Evolutionary conservation across 345 rosid genomes (phyloP).

Genomic region (Lepidium aucheri): DNA sequence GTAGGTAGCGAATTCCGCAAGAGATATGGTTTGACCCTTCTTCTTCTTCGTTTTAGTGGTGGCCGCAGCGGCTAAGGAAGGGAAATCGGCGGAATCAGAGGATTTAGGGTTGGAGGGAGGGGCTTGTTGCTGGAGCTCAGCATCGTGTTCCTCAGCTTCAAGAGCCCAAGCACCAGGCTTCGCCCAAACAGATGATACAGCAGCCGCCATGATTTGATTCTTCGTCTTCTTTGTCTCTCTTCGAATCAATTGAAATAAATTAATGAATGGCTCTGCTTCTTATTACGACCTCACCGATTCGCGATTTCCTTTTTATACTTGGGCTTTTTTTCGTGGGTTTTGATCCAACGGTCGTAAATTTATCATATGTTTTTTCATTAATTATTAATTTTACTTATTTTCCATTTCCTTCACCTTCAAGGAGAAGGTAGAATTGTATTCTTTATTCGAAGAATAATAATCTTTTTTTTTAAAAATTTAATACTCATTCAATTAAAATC

Average conservation of each 20-base stretch:
- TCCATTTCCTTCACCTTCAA: not conserved
- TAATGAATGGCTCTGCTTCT: too few species aligned
- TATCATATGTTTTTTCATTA: not conserved
- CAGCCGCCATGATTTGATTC: conserved; percentile 60
- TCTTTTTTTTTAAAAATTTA: too few species aligned
- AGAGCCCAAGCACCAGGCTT: conserved; percentile 97
- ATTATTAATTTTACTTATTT: not conserved
- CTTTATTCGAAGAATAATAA: too few species aligned
- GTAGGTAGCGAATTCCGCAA: conserved; percentile 47
- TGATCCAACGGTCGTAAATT: conserved; percentile 40
- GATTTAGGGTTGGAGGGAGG: not conserved
- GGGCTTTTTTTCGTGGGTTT: not conserved
- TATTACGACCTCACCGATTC: not conserved
- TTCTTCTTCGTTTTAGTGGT: conserved; percentile 71
- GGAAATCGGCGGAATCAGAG: conserved; percentile 41
- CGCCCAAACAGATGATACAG: conserved; percentile 78
- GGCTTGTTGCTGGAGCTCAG: conserved; percentile 37
- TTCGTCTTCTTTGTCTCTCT: not conserved
- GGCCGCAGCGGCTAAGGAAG: conserved; percentile 55
- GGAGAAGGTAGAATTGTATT: not conserved
- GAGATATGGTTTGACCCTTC: conserved; percentile 59
- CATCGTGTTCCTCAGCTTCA: conserved; percentile 79
- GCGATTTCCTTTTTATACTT: conserved; percentile 4
- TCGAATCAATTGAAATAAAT: too few species aligned
- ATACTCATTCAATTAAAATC: not conserved